Conservation (phyloP, 2,329 filamentous ascomycete species). For the Ophiobolus disseminans region DNA sequence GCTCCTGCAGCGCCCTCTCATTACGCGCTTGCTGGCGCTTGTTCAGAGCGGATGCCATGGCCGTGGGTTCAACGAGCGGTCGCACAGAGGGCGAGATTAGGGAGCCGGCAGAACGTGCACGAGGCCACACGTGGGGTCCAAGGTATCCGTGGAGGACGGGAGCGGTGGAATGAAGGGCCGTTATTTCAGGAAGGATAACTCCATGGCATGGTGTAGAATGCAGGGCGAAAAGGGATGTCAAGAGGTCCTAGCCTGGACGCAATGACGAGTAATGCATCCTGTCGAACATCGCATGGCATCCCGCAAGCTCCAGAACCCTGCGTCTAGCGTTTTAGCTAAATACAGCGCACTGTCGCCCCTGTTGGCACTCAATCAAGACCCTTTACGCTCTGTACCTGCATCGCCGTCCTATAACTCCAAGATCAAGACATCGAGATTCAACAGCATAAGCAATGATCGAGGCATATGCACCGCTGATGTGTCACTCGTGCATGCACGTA, state of each 20-base stretch:
- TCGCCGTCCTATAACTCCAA: no score
- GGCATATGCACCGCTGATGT: no score
- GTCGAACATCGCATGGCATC: conserved; percentile 26
- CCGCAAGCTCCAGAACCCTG: conserved; percentile 27
- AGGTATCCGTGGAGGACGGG: conserved; percentile 16
- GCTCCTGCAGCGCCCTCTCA: conserved; percentile 87
- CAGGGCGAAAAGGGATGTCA: conserved; percentile 23
- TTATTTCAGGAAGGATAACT: conserved; percentile 16
- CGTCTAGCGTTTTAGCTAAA: conserved; percentile 20
- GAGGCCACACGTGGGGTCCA: conserved; percentile 18
- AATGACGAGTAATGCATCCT: conserved; percentile 31
- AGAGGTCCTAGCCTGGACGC: conserved; percentile 20
- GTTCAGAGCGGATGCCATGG: conserved; percentile 78
- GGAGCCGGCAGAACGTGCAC: conserved; percentile 31
- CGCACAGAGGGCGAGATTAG: conserved; percentile 21
- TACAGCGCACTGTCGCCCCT: conserved; percentile 14
- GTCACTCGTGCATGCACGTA: no score
- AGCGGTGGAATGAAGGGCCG: conserved; percentile 10
- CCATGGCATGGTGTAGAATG: conserved; percentile 22
- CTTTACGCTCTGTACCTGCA: not conserved
- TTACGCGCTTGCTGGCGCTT: conserved; percentile 99
- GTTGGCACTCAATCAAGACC: conserved; percentile 1
- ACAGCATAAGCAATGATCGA: no score
- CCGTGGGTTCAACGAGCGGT: conserved; percentile 25
- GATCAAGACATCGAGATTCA: no score